Percentiles rank a stretch among this genome's conserved stretches.
These are phyloP conservation scores for Trichoderma endophyticum DNA, from an alignment of 2,329 filamentous ascomycete genomes.

Conservation along the genomic window DNA sequence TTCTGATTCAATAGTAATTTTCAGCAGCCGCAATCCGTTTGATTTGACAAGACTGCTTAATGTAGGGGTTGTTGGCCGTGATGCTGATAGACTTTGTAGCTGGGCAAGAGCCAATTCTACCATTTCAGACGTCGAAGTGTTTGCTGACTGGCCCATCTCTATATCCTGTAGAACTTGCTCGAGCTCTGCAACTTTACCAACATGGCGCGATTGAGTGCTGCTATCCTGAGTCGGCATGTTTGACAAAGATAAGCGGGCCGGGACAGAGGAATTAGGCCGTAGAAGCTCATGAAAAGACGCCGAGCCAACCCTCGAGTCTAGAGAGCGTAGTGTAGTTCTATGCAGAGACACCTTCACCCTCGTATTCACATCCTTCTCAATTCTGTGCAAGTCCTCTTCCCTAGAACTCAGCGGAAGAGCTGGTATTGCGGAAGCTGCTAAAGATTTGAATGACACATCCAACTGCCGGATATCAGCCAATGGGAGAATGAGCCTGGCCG, in stretches of 20 bases:
- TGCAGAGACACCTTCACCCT: not conserved
- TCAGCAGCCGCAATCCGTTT: conserved; percentile 28
- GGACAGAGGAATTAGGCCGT: not conserved
- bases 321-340: not conserved
- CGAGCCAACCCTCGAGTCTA: not conserved
- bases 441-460: not conserved
- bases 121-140: not conserved
- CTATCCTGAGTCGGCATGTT: not conserved
- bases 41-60: conserved; percentile 18
- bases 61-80: conserved; percentile 19
- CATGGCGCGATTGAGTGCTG: not conserved
- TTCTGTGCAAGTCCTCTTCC: not conserved
- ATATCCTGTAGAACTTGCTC: conserved; percentile 17
- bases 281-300: not conserved
- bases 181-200: conserved; percentile 17
- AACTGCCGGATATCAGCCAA: not conserved
- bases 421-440: not conserved
- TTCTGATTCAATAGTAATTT: conserved; percentile 20
- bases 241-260: not conserved
- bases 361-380: too few species aligned
- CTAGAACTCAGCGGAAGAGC: not conserved
- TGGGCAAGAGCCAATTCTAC: conserved; percentile 20
- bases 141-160: not conserved
- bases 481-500: not conserved
- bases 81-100: conserved; percentile 22